Evolutionary conservation across 2,329 filamentous ascomycete genomes (phyloP).

Genomic region (Herpotrichia juniperi): DNA sequence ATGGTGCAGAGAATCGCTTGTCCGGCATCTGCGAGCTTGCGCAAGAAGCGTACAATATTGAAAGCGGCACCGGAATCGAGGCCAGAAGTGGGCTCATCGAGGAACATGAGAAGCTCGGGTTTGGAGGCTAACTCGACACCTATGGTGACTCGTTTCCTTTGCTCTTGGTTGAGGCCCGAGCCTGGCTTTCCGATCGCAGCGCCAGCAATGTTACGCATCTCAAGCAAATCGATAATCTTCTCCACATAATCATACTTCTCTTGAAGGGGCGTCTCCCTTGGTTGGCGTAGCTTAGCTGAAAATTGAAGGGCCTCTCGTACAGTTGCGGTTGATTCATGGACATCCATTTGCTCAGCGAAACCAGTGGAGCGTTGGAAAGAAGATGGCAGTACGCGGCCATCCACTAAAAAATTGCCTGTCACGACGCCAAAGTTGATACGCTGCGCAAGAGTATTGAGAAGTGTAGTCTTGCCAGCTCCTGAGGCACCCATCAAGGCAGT

Average conservation of each 20-base stretch:
- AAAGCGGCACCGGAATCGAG: constrained; percentile 73
- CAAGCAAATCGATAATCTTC: constrained; percentile 66
- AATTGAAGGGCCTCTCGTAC: constrained; percentile 70
- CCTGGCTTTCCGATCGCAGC: constrained; percentile 66
- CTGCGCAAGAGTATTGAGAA: constrained; percentile 47
- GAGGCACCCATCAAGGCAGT: constrained; percentile 79
- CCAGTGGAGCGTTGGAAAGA: constrained; percentile 82
- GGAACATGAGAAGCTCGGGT: constrained; percentile 75
- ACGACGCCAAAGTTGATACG: constrained; percentile 54
- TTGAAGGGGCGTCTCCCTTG: constrained; percentile 60
- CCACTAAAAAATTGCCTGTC: constrained; percentile 52
- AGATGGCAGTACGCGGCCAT: constrained; percentile 55
- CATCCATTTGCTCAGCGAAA: constrained; percentile 72
- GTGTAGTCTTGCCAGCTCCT: constrained; percentile 53
- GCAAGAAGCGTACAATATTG: constrained; percentile 68
- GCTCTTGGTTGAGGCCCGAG: constrained; percentile 61
- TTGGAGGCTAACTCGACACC: constrained; percentile 67
- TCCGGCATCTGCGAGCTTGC: constrained; percentile 69
- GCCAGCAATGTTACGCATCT: constrained; percentile 69
- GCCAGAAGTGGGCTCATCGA: constrained; percentile 79
- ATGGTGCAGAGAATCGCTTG: constrained; percentile 74
- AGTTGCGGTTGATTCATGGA: constrained; percentile 67
- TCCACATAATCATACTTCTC: constrained; percentile 72
- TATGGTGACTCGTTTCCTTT: constrained; percentile 70
- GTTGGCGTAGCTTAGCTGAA: constrained; percentile 67